Conservation (phyloP, 805 yeast genomes). For the Blastobotrys peoriensis region DNA sequence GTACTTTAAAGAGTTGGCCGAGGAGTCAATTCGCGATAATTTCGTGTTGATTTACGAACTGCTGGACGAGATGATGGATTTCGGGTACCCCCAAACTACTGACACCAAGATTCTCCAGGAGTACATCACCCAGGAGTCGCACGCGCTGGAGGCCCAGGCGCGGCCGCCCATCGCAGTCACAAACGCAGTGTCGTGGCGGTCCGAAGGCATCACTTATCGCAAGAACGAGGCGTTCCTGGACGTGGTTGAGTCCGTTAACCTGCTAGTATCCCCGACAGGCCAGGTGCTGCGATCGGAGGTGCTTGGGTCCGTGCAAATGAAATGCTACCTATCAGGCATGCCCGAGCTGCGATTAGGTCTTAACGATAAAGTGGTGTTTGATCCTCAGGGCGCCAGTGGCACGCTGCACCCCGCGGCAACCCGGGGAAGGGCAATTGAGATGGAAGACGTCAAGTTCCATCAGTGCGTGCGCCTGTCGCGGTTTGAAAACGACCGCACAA, state of each 20-base stretch:
- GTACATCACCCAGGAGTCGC: constrained; percentile 58
- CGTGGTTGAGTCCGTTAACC: constrained; percentile 67
- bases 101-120: constrained; percentile 74
- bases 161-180: constrained; percentile 71
- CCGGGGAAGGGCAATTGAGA: constrained; percentile 29
- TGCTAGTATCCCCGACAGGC: constrained; percentile 57
- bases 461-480: constrained; percentile 78
- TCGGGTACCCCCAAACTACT: constrained; percentile 79
- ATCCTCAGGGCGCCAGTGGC: constrained; percentile 21
- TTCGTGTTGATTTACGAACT: constrained; percentile 69
- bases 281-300: constrained; percentile 62
- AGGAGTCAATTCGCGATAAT: constrained; percentile 64
- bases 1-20: constrained; percentile 45
- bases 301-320: constrained; percentile 65
- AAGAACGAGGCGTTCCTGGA: constrained; percentile 89
- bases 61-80: constrained; percentile 86
- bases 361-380: constrained; percentile 37
- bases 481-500: constrained; percentile 50
- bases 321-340: constrained; percentile 83
- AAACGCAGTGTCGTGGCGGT: constrained; percentile 82
- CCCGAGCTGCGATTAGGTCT: constrained; percentile 73
- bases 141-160: constrained; percentile 32
- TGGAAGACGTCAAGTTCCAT: constrained; percentile 73
- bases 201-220: constrained; percentile 80
- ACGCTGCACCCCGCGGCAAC: constrained; percentile 6